Conservation (phyloP, 2,329 filamentous ascomycete genomes). For the Xylaria arbuscula region DNA sequence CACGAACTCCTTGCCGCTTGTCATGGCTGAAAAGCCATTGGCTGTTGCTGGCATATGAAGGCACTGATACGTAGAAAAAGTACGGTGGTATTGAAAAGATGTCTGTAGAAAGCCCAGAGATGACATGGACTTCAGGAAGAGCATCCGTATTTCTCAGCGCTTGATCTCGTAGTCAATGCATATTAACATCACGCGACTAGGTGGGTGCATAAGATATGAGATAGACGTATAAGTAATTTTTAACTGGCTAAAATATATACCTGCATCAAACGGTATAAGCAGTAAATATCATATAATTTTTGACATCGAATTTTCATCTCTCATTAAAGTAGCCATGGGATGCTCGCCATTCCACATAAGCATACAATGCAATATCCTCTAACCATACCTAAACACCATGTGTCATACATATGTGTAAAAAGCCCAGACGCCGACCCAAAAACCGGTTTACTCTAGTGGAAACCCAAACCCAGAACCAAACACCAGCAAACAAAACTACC, state of each 20-base stretch:
- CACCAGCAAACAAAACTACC: not conserved
- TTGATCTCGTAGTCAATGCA: too few relatives aligned
- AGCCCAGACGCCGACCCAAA: slow-evolving; percentile 20
- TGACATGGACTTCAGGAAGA: too few relatives aligned
- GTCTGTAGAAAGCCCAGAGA: too few relatives aligned
- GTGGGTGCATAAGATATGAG: too few relatives aligned
- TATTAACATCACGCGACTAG: too few relatives aligned
- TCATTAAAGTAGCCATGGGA: slow-evolving; percentile 25
- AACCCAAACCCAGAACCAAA: slow-evolving; percentile 5
- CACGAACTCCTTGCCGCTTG: too few relatives aligned
- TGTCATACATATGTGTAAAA: slow-evolving; percentile 10
- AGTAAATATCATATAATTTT: slow-evolving; percentile 1
- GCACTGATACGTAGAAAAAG: too few relatives aligned
- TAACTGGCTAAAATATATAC: not conserved
- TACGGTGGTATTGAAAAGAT: too few relatives aligned
- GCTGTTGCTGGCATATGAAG: too few relatives aligned
- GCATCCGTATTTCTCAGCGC: too few relatives aligned
- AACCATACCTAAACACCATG: slow-evolving; percentile 15
- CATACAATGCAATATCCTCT: slow-evolving; percentile 22
- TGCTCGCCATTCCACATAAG: slow-evolving; percentile 14
- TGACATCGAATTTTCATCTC: slow-evolving; percentile 17
- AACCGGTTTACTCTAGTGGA: not conserved
- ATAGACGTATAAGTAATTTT: not conserved
- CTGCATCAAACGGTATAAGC: not conserved
- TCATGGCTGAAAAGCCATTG: too few relatives aligned